Conservation (phyloP, 306 rosid species). For the Abrus pulchellus region DNA sequence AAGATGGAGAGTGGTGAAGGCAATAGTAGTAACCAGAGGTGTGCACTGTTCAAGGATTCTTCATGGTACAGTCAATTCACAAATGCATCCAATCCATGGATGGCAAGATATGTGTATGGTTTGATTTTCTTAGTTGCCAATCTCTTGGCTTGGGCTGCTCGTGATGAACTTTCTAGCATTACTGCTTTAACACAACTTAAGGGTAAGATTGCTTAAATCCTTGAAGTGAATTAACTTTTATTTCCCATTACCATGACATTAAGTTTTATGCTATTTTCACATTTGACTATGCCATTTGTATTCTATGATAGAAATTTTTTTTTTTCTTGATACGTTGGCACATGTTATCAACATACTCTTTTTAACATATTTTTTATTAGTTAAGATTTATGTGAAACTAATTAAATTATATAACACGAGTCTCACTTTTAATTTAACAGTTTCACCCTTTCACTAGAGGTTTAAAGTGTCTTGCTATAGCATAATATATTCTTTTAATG, state of each 20-base stretch:
- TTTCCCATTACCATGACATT: neutral
- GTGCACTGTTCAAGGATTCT: conserved; percentile 42
- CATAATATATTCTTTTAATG: neutral
- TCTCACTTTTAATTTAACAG: too few relatives aligned
- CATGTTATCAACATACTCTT: neutral
- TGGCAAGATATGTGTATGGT: conserved; percentile 94
- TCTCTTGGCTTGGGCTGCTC: conserved; percentile 91
- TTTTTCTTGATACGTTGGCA: neutral
- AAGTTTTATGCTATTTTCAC: neutral
- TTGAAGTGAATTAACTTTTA: conserved; percentile 9
- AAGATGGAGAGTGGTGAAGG: conserved; percentile 62
- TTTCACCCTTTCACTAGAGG: neutral
- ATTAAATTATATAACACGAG: too few relatives aligned
- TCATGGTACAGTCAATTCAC: conserved; percentile 78
- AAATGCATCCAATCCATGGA: conserved; percentile 89
- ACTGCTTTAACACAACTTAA: conserved; percentile 66
- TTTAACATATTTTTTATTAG: neutral
- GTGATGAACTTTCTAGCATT: conserved; percentile 73
- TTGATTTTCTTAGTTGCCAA: conserved; percentile 77
- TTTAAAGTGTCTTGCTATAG: neutral
- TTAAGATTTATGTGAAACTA: too few relatives aligned
- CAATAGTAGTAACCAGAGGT: conserved; percentile 44
- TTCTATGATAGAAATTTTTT: neutral
- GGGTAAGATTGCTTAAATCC: conserved; percentile 61
- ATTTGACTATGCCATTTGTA: conserved; percentile 6